A percentile compares a stretch with the other conserved stretches of the same genome.
phyloP scores from a whole-genome alignment of 768 basidiomycete genomes.

The Rickenella mellea region DNA sequence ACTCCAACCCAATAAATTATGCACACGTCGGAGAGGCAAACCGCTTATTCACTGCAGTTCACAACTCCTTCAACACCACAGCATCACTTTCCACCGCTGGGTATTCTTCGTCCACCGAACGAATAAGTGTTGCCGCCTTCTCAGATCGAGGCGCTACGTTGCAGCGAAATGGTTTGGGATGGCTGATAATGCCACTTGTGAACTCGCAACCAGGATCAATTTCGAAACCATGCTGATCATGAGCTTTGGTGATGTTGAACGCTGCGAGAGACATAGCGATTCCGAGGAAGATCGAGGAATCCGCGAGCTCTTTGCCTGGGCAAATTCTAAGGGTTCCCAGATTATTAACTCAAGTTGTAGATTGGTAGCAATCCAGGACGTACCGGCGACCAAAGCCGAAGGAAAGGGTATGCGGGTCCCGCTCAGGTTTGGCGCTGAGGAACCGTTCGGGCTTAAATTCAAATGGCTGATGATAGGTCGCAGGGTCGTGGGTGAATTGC shows the following conservation, averaged over 20 bases:
- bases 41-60: too few species aligned
- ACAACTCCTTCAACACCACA: too few species aligned
- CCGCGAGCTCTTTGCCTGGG: slow-evolving; percentile 20
- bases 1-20: too few species aligned
- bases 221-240: slow-evolving; percentile 15
- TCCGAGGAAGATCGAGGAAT: slow-evolving; percentile 18
- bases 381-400: slow-evolving; percentile 30
- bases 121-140: background rate
- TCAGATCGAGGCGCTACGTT: background rate
- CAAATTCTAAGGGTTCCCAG: slow-evolving; percentile 9
- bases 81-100: too few species aligned
- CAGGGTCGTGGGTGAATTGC: slow-evolving; percentile 25
- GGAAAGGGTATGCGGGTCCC: slow-evolving; percentile 14
- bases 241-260: slow-evolving; percentile 19
- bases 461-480: slow-evolving; percentile 22
- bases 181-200: slow-evolving; percentile 15
- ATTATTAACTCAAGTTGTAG: background rate
- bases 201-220: slow-evolving; percentile 16
- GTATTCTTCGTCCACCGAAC: background rate
- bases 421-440: slow-evolving; percentile 8
- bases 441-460: slow-evolving; percentile 28
- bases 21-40: too few species aligned
- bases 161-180: background rate
- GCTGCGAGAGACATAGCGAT: slow-evolving; percentile 21
- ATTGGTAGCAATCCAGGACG: background rate